phyloP scores from a whole-genome alignment of 768 basidiomycete species.

The Boletus insuetus region DNA sequence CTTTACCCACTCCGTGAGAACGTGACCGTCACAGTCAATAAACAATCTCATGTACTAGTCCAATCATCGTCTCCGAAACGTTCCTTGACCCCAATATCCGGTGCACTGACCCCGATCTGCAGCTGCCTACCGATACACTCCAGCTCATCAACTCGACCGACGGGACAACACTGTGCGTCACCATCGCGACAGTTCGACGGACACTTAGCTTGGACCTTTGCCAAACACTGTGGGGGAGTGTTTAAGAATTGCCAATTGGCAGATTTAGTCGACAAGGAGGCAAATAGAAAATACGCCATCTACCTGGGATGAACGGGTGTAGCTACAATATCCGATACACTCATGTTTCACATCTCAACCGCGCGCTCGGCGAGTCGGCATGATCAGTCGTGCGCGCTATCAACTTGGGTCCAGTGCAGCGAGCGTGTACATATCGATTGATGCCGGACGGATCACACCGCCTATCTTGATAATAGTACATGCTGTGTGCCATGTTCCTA shows the following conservation, averaged over 20 bases:
- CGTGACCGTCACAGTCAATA: slow-evolving; percentile 17
- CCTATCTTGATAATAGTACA: neutral
- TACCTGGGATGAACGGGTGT: no score
- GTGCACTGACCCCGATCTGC: no score
- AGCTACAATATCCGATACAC: neutral
- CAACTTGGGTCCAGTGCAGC: no score
- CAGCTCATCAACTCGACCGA: no score
- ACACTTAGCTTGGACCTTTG: neutral
- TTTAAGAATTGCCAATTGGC: slow-evolving; percentile 10
- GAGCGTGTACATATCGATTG: no score
- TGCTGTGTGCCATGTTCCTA: neutral
- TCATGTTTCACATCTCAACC: neutral
- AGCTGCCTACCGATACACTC: no score
- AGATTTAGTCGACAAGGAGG: neutral
- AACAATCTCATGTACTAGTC: neutral
- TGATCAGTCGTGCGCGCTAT: neutral
- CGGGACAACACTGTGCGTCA: neutral
- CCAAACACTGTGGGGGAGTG: neutral
- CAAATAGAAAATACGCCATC: neutral
- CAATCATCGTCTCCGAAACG: slow-evolving; percentile 6
- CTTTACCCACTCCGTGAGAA: slow-evolving; percentile 22
- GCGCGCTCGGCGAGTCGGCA: no score
- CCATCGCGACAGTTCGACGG: slow-evolving; percentile 14
- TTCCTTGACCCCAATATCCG: neutral
- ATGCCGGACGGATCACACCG: no score